Evolutionary conservation across 1,284 basidiomycete species (phyloP).

Genomic region (Macrocybe sp.): DNA sequence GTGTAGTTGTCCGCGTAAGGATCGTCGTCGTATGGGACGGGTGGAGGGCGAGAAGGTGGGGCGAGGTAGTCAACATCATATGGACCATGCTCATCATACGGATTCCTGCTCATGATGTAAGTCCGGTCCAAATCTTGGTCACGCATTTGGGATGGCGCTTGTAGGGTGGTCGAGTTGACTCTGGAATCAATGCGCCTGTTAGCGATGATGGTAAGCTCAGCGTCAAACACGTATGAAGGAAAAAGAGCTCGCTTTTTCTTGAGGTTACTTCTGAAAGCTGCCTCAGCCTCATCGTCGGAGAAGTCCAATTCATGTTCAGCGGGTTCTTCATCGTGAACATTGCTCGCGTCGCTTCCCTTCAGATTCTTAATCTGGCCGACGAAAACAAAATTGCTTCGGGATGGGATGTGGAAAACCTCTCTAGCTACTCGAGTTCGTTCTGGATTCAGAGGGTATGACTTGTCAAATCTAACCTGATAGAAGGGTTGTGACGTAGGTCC

Average conservation of each 20-base stretch:
- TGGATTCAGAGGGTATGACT: constrained; percentile 49
- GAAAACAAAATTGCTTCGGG: constrained; percentile 75
- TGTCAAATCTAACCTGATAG: constrained; percentile 75
- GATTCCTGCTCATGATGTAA: constrained; percentile 43
- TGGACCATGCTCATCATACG: constrained; percentile 57
- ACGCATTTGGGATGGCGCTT: constrained; percentile 47
- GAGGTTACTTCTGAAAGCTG: constrained; percentile 52
- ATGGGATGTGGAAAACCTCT: constrained; percentile 74
- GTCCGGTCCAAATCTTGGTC: constrained; percentile 49
- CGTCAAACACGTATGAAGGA: constrained; percentile 3
- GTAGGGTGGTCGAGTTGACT: constrained; percentile 46
- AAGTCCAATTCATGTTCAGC: constrained; percentile 84
- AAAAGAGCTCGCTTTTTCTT: constrained; percentile 44
- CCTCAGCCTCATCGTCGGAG: constrained; percentile 87
- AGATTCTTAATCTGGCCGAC: constrained; percentile 56
- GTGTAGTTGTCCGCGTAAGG: constrained; percentile 58
- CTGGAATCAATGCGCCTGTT: constrained; percentile 49
- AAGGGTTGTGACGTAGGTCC: constrained; percentile 82
- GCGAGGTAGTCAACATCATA: constrained; percentile 60
- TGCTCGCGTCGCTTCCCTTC: constrained; percentile 90
- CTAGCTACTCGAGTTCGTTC: constrained; percentile 48
- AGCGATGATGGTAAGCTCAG: constrained; percentile 6
- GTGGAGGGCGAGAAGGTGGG: constrained; percentile 53
- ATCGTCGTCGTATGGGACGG: constrained; percentile 64
- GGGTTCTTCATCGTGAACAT: constrained; percentile 86